Evolutionary conservation across 1,284 basidiomycete genomes (phyloP).

Genomic region (Cutaneotrichosporon sp.): DNA sequence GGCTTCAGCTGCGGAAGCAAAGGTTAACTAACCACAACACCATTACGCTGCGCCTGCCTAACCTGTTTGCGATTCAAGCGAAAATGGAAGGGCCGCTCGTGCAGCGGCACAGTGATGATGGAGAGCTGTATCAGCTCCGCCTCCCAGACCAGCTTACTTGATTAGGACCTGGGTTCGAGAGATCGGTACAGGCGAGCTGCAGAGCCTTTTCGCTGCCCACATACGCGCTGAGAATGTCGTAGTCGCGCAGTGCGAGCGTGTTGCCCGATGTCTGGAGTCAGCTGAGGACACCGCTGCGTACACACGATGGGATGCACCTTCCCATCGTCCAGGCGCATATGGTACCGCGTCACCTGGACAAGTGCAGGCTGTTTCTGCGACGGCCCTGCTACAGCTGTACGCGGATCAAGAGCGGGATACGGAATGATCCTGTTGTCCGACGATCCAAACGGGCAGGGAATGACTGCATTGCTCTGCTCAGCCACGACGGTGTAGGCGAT

Average conservation of each 20-base stretch:
- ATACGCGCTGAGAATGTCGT: conserved; percentile 42
- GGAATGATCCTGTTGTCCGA: conserved; percentile 24
- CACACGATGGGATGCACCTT: conserved; percentile 43
- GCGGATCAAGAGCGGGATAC: conserved; percentile 41
- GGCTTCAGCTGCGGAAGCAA: conserved; percentile 4
- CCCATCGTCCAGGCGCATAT: conserved; percentile 43
- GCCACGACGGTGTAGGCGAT: conserved; percentile 37
- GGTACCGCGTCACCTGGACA: conserved; percentile 44
- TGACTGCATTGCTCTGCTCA: conserved; percentile 27
- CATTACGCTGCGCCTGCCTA: conserved; percentile 44
- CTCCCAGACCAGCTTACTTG: conserved; percentile 30
- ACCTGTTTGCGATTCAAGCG: conserved; percentile 43
- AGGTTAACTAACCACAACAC: conserved; percentile 41
- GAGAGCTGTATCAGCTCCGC: conserved; percentile 32
- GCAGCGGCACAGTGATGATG: conserved; percentile 46
- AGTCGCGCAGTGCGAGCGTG: conserved; percentile 31
- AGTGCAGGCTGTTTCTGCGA: conserved; percentile 21
- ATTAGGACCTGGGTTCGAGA: conserved; percentile 45
- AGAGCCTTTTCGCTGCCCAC: conserved; percentile 45
- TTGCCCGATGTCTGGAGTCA: conserved; percentile 35
- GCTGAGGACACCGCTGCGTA: neutral
- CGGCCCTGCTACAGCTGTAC: conserved; percentile 8
- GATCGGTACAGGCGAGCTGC: conserved; percentile 44
- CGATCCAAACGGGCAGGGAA: conserved; percentile 33
- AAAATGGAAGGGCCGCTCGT: conserved; percentile 44